phyloP scores from a whole-genome alignment of 2,329 filamentous ascomycete species.

The Talaromyces amestolkiae region DNA sequence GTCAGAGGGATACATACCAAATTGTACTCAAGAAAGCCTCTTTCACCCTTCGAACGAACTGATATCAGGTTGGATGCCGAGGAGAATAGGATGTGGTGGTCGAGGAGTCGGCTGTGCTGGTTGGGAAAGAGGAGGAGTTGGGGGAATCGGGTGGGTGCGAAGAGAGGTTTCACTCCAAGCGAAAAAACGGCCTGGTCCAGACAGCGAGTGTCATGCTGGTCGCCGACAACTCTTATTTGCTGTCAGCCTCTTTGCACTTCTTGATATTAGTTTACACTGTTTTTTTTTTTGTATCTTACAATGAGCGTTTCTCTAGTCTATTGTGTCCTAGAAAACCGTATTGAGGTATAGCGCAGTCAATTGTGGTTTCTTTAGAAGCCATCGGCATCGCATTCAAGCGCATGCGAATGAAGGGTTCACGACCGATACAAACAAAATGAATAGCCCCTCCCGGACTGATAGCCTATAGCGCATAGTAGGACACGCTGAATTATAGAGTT shows the following conservation, averaged over 20 bases:
- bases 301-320: background rate
- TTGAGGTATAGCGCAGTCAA: constrained; percentile 6
- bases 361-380: background rate
- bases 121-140: constrained; percentile 27
- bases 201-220: constrained; percentile 29
- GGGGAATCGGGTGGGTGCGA: constrained; percentile 31
- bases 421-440: background rate
- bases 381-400: constrained; percentile 7
- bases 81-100: background rate
- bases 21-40: background rate
- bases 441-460: background rate
- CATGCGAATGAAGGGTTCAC: background rate
- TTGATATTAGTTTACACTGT: background rate
- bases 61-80: background rate
- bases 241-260: constrained; percentile 8
- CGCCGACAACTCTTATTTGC: constrained; percentile 14
- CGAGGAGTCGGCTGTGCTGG: background rate
- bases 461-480: background rate
- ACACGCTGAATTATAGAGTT: background rate
- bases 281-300: background rate
- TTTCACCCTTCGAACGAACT: background rate
- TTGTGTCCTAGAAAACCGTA: background rate
- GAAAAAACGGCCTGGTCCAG: constrained; percentile 35
- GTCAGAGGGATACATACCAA: constrained; percentile 2
- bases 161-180: constrained; percentile 43